phyloP scores from a whole-genome alignment of 371 early-diverging fungal species.

The Mortierella sp. region DNA sequence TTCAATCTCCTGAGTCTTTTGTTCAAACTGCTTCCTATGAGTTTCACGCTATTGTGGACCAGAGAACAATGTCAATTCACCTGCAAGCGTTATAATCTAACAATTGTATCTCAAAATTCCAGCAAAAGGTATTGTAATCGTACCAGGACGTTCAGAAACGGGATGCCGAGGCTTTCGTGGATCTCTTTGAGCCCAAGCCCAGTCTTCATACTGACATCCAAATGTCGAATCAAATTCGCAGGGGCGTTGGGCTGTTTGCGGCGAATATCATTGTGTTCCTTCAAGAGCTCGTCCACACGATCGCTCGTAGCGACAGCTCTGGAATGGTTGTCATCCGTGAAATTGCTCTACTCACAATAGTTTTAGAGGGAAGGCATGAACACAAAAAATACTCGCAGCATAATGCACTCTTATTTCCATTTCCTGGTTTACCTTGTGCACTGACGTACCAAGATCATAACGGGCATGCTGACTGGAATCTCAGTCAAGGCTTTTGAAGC shows the following conservation, averaged over 20 bases:
- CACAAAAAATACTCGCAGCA: too few species aligned
- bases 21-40: constrained; percentile 66
- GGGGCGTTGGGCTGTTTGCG: constrained; percentile 33
- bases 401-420: too few species aligned
- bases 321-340: constrained; percentile 25
- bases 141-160: constrained; percentile 72
- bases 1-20: constrained; percentile 62
- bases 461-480: constrained; percentile 67
- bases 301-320: constrained; percentile 13
- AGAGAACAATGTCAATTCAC: too few species aligned
- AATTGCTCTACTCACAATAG: constrained; percentile 39
- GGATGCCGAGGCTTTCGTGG: constrained; percentile 70
- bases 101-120: too few species aligned
- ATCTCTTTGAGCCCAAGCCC: constrained; percentile 73
- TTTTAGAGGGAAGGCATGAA: too few species aligned
- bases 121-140: not conserved
- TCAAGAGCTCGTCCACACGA: constrained; percentile 35
- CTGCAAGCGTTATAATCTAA: too few species aligned
- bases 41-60: constrained; percentile 59
- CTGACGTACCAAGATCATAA: constrained; percentile 66
- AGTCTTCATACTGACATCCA: constrained; percentile 68
- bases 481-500: constrained; percentile 58
- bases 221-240: constrained; percentile 70
- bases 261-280: constrained; percentile 29
- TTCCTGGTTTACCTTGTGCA: too few species aligned